phyloP scores from a whole-genome alignment of 441 rosid species.

The Breynia disticha region DNA sequence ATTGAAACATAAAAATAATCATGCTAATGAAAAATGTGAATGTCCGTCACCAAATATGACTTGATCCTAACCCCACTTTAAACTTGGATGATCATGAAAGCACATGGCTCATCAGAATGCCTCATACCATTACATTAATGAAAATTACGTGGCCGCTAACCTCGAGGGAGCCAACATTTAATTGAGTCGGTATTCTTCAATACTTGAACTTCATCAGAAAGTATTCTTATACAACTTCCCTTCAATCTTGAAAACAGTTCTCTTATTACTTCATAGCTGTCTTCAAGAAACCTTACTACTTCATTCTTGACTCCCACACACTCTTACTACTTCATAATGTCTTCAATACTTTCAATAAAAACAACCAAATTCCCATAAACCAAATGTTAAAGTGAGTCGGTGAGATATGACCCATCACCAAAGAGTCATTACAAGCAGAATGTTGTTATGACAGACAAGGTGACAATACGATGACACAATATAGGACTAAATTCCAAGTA shows the following conservation, averaged over 20 bases:
- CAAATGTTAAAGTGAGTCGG: constrained; percentile 16
- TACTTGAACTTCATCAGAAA: constrained; percentile 53
- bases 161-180: constrained; percentile 43
- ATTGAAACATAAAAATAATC: not conserved
- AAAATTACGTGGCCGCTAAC: constrained; percentile 48
- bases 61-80: constrained; percentile 8
- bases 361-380: constrained; percentile 65
- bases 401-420: constrained; percentile 23
- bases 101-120: constrained; percentile 20
- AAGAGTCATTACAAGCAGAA: constrained; percentile 7
- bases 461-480: constrained; percentile 3
- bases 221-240: constrained; percentile 49
- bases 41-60: constrained; percentile 4
- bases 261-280: constrained; percentile 29
- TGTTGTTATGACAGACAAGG: not conserved
- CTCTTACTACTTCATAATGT: constrained; percentile 51
- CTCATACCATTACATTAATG: constrained; percentile 22
- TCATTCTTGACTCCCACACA: constrained; percentile 42
- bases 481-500: not conserved
- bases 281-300: constrained; percentile 37
- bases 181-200: constrained; percentile 49
- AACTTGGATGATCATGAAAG: constrained; percentile 16
- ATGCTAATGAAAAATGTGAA: not conserved
- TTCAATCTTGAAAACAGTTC: constrained; percentile 39
- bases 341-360: constrained; percentile 82